phyloP scores from a whole-genome alignment of 2,329 filamentous ascomycete genomes.

The Aspergillus glaucus region DNA sequence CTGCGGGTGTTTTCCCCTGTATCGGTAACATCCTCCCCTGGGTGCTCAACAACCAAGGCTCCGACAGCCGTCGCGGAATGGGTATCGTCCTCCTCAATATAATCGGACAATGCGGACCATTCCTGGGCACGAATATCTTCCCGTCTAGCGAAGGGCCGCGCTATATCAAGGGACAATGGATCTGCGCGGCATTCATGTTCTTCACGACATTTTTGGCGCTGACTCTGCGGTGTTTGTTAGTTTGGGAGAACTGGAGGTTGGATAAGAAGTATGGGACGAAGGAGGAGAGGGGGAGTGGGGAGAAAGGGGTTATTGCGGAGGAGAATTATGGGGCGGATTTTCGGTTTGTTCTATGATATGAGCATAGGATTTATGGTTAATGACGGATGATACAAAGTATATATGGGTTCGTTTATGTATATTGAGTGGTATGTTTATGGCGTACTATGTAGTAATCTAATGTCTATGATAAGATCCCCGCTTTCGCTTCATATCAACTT shows the following conservation, averaged over 20 bases:
- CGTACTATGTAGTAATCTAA: too few relatives aligned
- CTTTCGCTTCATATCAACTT: neutral
- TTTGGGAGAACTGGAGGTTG: constrained; percentile 55
- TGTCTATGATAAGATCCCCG: too few relatives aligned
- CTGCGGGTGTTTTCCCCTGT: constrained; percentile 59
- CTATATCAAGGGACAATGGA: constrained; percentile 51
- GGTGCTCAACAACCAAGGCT: constrained; percentile 64
- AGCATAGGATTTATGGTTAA: neutral
- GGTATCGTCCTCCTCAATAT: constrained; percentile 62
- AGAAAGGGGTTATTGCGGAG: constrained; percentile 20
- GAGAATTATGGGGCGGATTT: constrained; percentile 37
- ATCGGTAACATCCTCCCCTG: constrained; percentile 67
- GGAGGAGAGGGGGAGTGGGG: constrained; percentile 13
- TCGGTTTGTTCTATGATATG: constrained; percentile 30
- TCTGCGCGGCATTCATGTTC: constrained; percentile 58
- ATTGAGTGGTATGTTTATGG: neutral
- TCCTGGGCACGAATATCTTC: constrained; percentile 60
- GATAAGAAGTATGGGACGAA: constrained; percentile 43
- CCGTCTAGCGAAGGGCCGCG: constrained; percentile 44
- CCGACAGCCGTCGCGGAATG: constrained; percentile 60
- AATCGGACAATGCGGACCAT: constrained; percentile 59
- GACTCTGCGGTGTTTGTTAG: constrained; percentile 48
- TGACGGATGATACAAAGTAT: too few relatives aligned
- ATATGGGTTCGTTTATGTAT: neutral
- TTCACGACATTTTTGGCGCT: constrained; percentile 53